A percentile compares a stretch with the other conserved stretches of the same genome.
Evolutionary conservation across 1,284 basidiomycete species (phyloP).

Genomic region (Meira nashicola): DNA sequence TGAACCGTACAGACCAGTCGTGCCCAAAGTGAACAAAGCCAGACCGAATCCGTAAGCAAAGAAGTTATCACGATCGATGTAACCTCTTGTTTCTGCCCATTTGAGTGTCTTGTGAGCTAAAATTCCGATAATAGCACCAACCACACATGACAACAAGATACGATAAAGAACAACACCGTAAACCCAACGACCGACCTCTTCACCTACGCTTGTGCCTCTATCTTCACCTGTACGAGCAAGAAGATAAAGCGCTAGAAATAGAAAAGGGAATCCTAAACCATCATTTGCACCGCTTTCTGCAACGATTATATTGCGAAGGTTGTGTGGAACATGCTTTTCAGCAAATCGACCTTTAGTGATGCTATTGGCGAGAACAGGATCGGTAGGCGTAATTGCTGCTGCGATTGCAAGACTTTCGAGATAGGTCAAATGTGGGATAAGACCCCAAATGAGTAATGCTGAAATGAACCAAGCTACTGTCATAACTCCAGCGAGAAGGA

Average conservation of each 20-base stretch:
- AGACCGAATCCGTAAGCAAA: constrained; percentile 54
- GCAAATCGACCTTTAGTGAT: constrained; percentile 54
- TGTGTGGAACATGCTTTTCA: constrained; percentile 54
- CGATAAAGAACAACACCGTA: constrained; percentile 54
- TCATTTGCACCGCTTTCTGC: constrained; percentile 56
- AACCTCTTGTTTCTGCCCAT: constrained; percentile 47
- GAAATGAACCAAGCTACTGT: constrained; percentile 54
- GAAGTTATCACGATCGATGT: constrained; percentile 54
- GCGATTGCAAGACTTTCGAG: constrained; percentile 54
- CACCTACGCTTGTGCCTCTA: constrained; percentile 33
- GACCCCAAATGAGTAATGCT: constrained; percentile 50
- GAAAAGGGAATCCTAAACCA: constrained; percentile 49
- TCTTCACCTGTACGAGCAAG: constrained; percentile 36
- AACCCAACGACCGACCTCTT: constrained; percentile 53
- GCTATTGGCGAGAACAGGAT: constrained; percentile 53
- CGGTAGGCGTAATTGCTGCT: constrained; percentile 55
- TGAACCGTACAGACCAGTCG: constrained; percentile 54
- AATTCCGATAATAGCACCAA: constrained; percentile 53
- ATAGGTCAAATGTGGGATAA: constrained; percentile 52
- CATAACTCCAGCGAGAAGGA: constrained; percentile 54
- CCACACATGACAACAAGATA: constrained; percentile 49
- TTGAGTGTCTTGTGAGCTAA: constrained; percentile 54
- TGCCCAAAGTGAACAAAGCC: constrained; percentile 54
- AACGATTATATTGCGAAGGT: constrained; percentile 53
- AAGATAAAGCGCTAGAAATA: constrained; percentile 53